Percentiles rank a stretch among this genome's conserved stretches.
phyloP scores from a whole-genome alignment of 1,139 yeast genomes.

The Suhomyces choctaworum region DNA sequence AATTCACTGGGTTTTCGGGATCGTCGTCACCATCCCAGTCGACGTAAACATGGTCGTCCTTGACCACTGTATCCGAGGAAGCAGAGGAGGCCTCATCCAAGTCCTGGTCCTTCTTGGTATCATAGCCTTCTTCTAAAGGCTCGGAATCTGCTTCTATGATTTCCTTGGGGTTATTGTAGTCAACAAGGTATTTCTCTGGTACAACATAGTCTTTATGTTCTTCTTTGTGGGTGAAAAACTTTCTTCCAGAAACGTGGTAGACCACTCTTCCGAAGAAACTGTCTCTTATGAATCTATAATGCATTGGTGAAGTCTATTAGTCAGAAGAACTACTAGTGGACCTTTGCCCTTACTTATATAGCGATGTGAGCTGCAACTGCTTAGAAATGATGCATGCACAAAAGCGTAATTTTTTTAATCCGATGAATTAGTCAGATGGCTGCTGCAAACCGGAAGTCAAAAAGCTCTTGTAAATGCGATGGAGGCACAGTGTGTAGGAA shows the following conservation, averaged over 20 bases:
- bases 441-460: too few species aligned
- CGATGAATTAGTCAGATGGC: too few species aligned
- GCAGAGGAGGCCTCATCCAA: not conserved
- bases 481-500: too few species aligned
- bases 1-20: constrained; percentile 59
- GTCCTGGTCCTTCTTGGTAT: not conserved
- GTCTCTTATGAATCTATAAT: constrained; percentile 28
- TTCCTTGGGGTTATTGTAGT: constrained; percentile 4
- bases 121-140: not conserved
- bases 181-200: constrained; percentile 31
- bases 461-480: too few species aligned
- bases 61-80: constrained; percentile 2
- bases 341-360: too few species aligned
- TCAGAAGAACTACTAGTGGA: too few species aligned
- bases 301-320: too few species aligned
- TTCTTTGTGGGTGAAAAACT: constrained; percentile 31
- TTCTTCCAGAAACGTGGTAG: constrained; percentile 35
- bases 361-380: too few species aligned
- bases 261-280: constrained; percentile 36
- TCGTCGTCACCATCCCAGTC: constrained; percentile 54
- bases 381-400: too few species aligned
- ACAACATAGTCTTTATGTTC: constrained; percentile 33
- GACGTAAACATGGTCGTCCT: constrained; percentile 19
- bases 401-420: too few species aligned
- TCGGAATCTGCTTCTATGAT: not conserved